A percentile compares a stretch with the other conserved stretches of the same genome.
These are phyloP conservation scores for Casuarina cunninghamiana DNA, from an alignment of 306 rosid genomes.

Conservation along the genomic window DNA sequence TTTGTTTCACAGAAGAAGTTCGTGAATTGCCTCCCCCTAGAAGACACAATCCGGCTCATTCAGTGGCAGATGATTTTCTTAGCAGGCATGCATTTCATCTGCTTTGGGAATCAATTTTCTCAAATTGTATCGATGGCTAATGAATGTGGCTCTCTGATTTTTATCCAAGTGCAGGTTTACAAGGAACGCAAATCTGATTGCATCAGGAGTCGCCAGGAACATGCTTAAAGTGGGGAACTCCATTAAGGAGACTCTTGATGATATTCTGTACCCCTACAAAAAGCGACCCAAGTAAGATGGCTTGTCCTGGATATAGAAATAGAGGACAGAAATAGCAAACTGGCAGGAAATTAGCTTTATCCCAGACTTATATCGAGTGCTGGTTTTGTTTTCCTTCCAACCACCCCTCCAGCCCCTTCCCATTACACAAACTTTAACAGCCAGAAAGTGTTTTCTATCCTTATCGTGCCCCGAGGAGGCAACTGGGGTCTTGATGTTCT, in stretches of 20 bases:
- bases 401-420: background rate
- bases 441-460: background rate
- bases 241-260: constrained; percentile 7
- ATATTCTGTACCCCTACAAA: constrained; percentile 6
- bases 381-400: background rate
- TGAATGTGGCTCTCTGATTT: background rate
- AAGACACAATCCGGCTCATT: background rate
- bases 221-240: constrained; percentile 1
- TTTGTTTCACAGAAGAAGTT: background rate
- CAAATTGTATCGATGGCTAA: background rate
- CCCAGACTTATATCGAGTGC: background rate
- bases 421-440: background rate
- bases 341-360: background rate
- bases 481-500: background rate
- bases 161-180: constrained; percentile 13
- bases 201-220: constrained; percentile 5
- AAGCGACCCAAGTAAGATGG: constrained; percentile 15
- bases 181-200: constrained; percentile 12
- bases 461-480: background rate
- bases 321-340: background rate
- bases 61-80: constrained; percentile 5
- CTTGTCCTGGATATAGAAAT: background rate
- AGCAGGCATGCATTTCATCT: constrained; percentile 12
- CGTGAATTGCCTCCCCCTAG: background rate
- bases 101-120: background rate